A percentile compares a stretch with the other conserved stretches of the same genome.
Conservation (phyloP, 1,284 basidiomycete genomes). For the Leccinum cinnamomeum region DNA sequence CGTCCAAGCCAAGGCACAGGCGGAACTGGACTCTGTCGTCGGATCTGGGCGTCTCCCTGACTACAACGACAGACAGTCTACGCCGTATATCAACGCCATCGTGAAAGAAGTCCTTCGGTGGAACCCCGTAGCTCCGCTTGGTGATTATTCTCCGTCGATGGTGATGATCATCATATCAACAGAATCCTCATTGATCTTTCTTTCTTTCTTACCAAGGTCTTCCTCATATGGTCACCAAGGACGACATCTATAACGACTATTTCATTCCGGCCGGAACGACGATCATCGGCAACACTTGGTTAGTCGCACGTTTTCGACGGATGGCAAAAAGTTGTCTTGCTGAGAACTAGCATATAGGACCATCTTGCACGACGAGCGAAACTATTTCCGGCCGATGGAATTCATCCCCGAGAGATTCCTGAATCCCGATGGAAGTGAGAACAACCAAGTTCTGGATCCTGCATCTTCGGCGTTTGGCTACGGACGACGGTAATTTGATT, state of each 20-base stretch:
- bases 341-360: constrained; percentile 34
- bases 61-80: constrained; percentile 42
- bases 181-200: constrained; percentile 10
- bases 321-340: neutral
- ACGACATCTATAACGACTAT: constrained; percentile 40
- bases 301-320: constrained; percentile 3
- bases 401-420: constrained; percentile 51
- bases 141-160: constrained; percentile 30
- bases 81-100: constrained; percentile 47
- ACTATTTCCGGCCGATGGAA: constrained; percentile 39
- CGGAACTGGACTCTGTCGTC: constrained; percentile 45
- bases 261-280: constrained; percentile 44
- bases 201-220: constrained; percentile 29
- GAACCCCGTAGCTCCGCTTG: constrained; percentile 51
- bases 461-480: constrained; percentile 49
- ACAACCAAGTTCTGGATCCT: constrained; percentile 40
- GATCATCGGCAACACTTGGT: constrained; percentile 43
- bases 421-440: constrained; percentile 31
- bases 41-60: constrained; percentile 45
- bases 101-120: constrained; percentile 53
- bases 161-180: constrained; percentile 8
- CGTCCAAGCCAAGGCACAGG: constrained; percentile 45
- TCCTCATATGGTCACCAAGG: constrained; percentile 44
- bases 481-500: constrained; percentile 39
- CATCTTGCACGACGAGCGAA: constrained; percentile 47